Evolutionary conservation across 176 grass and related monocot species (phyloP).

Genomic region (Echinochloa phyllopogon): DNA sequence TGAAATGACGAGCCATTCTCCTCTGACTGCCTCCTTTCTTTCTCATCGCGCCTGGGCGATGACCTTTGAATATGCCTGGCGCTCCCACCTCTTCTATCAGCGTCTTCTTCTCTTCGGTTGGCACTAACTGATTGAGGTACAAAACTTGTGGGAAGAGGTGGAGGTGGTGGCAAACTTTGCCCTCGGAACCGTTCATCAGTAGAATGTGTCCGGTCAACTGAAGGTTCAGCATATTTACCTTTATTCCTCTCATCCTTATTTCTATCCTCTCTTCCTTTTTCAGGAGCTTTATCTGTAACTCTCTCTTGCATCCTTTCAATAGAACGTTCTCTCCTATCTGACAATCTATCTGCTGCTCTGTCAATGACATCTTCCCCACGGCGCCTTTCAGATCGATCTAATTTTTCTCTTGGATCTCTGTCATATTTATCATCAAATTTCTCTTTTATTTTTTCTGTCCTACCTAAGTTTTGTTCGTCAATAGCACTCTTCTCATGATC

Average conservation of each 20-base stretch:
- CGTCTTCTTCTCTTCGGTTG: constrained; percentile 72
- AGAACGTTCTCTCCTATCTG: constrained; percentile 79
- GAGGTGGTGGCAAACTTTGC: constrained; percentile 90
- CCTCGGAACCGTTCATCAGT: constrained; percentile 72
- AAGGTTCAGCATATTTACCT: constrained; percentile 62
- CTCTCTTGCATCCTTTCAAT: constrained; percentile 79
- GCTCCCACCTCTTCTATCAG: constrained; percentile 57
- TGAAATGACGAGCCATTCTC: constrained; percentile 58
- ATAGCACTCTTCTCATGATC: constrained; percentile 66
- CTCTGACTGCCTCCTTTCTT: constrained; percentile 76
- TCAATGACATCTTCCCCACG: constrained; percentile 71
- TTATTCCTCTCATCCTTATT: constrained; percentile 88
- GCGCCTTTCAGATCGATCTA: constrained; percentile 61
- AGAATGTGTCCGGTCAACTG: constrained; percentile 55
- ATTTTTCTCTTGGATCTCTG: constrained; percentile 70
- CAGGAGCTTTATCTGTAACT: constrained; percentile 64
- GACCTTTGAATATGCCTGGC: constrained; percentile 63
- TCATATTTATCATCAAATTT: constrained; percentile 75
- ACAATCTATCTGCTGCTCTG: constrained; percentile 68
- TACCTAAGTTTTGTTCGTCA: constrained; percentile 64
- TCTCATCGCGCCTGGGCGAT: constrained; percentile 84
- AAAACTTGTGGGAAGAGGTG: constrained; percentile 93
- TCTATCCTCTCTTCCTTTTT: constrained; percentile 86
- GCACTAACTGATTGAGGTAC: constrained; percentile 85
- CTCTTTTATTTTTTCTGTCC: constrained; percentile 59